A percentile compares a stretch with the other conserved stretches of the same genome.
phyloP scores from a whole-genome alignment of 164 flowering plant genomes.

The Berberis thunbergii region DNA sequence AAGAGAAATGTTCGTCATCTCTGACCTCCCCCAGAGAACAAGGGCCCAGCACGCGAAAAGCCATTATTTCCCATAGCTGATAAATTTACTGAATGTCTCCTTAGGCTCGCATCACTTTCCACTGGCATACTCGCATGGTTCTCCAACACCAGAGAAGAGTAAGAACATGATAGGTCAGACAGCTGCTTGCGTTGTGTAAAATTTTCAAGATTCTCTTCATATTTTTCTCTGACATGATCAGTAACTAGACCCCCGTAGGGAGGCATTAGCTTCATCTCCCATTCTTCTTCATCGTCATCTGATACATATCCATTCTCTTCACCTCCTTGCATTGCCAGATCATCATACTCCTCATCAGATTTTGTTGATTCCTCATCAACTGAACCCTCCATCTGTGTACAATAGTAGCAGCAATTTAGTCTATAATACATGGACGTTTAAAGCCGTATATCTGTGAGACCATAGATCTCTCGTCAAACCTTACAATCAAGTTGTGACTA shows the following conservation, averaged over 20 bases:
- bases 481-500: no score
- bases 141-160: constrained; percentile 22
- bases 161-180: constrained; percentile 20
- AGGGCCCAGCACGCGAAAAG: constrained; percentile 28
- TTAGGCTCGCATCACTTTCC: constrained; percentile 27
- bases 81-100: constrained; percentile 63
- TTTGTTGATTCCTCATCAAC: constrained; percentile 89
- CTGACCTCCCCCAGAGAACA: constrained; percentile 44
- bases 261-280: no score
- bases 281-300: no score
- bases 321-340: constrained; percentile 14
- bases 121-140: constrained; percentile 20
- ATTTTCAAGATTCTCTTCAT: constrained; percentile 37
- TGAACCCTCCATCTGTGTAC: constrained; percentile 70
- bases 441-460: no score
- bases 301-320: no score
- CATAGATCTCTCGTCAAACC: no score
- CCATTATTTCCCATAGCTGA: constrained; percentile 49
- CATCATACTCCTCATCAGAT: constrained; percentile 96
- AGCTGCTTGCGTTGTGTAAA: constrained; percentile 20
- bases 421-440: no score
- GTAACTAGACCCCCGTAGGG: neutral
- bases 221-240: constrained; percentile 18
- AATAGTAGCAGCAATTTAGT: neutral
- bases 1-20: neutral